Base-by-base conservation (phyloP, 2,329 filamentous ascomycete species). In the Cercospora sp. region DNA sequence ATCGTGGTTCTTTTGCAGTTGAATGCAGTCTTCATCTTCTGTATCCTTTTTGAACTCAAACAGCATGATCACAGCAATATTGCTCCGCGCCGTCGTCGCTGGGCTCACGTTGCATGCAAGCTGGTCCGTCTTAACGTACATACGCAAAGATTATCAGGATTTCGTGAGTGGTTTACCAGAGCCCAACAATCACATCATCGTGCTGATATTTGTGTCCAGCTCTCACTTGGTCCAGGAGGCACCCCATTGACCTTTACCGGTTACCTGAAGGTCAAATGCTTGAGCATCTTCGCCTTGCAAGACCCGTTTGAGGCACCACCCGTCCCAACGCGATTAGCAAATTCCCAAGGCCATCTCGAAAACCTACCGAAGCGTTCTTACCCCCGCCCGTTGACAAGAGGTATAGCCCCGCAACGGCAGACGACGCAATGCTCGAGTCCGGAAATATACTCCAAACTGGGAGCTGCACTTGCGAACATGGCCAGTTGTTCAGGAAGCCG, bases 361-460 rank as follows among this genome's bases (percentile, higher is more conserved):
- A 78, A 80, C 34, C 83, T 95, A 0, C 88, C 90, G 0, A 84
- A 84, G 66, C 88, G 92, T 0, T 76, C 79, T 3, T 90, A 90
- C 0, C 82, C 85, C 0, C 86, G 91, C 0, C 93, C 92, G 1
- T 77, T 80, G 2, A 89, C 94, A 9, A 86, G 84, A 49, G 92
- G 92, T 60, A 92, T 96, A 67, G 92, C 92, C 0, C 92, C 92
- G 0, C 92, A 97, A 75, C 86, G 92, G 2, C 92, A 96, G 79
- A 83, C 90, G 18, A 87, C 90, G 77, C 91, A 96, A 76, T 84
- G 84, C 49, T 87, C 87, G 10, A 83, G 83, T 5, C 67, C 77
- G 5, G 76, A 80, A 13, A 86, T 88, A 76, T 89, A 89, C 77
- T 76, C 81, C n/a, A 78, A 81, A 13, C 83, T 93, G 3, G 82